These are phyloP conservation scores for Phytopythium mirpurense DNA, from an alignment of 352 stramenopile genomes.

Conservation along the genomic window DNA sequence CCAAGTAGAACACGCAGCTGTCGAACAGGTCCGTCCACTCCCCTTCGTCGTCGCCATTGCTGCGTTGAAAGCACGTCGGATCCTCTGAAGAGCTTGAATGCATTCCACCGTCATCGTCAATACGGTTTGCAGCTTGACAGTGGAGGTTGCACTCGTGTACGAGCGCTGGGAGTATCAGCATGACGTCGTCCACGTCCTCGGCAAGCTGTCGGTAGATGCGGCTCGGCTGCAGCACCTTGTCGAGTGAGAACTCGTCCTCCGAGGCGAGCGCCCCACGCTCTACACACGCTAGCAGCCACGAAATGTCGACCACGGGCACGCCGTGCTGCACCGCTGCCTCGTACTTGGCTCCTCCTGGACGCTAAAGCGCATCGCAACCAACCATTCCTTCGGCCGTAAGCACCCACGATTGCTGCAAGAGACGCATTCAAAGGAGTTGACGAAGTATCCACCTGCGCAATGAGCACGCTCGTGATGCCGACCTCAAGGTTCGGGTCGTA, in stretches of 20 bases:
- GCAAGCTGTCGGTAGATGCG: constrained; percentile 32
- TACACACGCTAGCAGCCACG: constrained; percentile 66
- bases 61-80: neutral
- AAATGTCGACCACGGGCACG: constrained; percentile 65
- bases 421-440: no score
- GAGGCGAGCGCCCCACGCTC: constrained; percentile 40
- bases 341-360: constrained; percentile 54
- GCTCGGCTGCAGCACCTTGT: constrained; percentile 23
- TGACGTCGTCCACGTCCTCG: constrained; percentile 28
- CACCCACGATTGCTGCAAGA: no score
- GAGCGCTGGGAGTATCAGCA: constrained; percentile 21
- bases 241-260: constrained; percentile 42
- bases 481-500: constrained; percentile 61
- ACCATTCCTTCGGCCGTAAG: no score
- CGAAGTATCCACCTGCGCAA: constrained; percentile 63
- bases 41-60: constrained; percentile 11
- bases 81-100: neutral
- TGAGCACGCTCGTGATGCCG: constrained; percentile 53
- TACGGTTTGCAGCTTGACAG: neutral
- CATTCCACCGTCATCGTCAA: neutral
- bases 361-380: constrained; percentile 11
- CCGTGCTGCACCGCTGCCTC: constrained; percentile 45
- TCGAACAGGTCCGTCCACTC: constrained; percentile 63
- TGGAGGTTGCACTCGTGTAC: constrained; percentile 16
- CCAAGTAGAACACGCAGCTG: constrained; percentile 50